Evolutionary conservation across 805 yeast genomes (phyloP).

Genomic region (Candida insectalens): DNA sequence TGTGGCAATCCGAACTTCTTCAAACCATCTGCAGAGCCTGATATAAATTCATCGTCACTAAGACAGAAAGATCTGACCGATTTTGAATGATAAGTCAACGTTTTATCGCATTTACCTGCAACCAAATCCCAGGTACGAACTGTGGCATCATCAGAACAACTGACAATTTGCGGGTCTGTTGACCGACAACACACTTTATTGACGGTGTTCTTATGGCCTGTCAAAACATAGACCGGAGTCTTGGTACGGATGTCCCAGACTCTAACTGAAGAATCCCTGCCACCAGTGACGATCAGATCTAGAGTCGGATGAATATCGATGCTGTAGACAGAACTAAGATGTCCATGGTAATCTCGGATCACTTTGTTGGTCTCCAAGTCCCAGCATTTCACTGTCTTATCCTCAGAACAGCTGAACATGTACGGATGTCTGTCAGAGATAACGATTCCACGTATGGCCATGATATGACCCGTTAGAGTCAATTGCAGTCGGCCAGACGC

Average conservation of each 20-base stretch:
- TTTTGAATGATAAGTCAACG: constrained; percentile 78
- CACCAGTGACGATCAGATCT: constrained; percentile 77
- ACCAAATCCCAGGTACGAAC: constrained; percentile 85
- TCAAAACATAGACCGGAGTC: constrained; percentile 60
- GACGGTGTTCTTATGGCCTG: constrained; percentile 76
- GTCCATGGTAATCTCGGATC: constrained; percentile 88
- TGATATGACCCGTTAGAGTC: constrained; percentile 81
- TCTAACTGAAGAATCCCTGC: constrained; percentile 76
- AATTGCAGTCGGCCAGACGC: constrained; percentile 61
- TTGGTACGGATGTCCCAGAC: constrained; percentile 92
- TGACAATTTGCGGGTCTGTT: constrained; percentile 76
- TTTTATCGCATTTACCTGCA: constrained; percentile 61
- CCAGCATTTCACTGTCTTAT: constrained; percentile 90
- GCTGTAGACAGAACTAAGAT: constrained; percentile 79
- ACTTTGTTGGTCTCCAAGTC: constrained; percentile 81
- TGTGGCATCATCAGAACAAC: constrained; percentile 79
- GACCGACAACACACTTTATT: constrained; percentile 58
- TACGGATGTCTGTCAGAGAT: constrained; percentile 76
- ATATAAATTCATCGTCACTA: constrained; percentile 67
- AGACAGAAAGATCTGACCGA: constrained; percentile 65
- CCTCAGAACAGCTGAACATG: constrained; percentile 87
- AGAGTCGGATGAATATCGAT: constrained; percentile 81
- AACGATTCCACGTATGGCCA: constrained; percentile 74
- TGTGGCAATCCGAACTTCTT: constrained; percentile 79
- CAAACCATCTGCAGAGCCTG: constrained; percentile 75